A percentile compares a stretch with the other conserved stretches of the same genome.
Evolutionary conservation across 176 grass and related monocot genomes (phyloP).

Genomic region (Elaeis guineensis): DNA sequence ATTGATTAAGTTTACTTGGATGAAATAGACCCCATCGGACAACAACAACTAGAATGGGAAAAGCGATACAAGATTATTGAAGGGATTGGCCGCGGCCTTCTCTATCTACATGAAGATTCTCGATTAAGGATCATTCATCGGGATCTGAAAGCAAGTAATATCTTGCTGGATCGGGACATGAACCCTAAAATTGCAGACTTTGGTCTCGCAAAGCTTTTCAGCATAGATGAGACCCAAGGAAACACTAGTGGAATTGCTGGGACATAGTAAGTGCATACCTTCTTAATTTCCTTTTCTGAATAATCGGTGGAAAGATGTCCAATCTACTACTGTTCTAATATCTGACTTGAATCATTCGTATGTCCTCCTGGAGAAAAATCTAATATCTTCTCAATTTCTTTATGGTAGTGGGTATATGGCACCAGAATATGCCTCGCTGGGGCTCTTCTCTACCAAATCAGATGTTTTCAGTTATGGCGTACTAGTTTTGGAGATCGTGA

Average conservation of each 20-base stretch:
- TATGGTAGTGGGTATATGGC: slow-evolving; percentile 49
- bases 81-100: too few species aligned
- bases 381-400: too few species aligned
- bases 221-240: neutral
- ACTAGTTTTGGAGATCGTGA: slow-evolving; percentile 52
- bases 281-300: neutral
- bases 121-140: too few species aligned
- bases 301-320: too few species aligned
- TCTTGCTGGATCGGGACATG: slow-evolving; percentile 10
- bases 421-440: slow-evolving; percentile 50
- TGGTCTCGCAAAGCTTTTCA: slow-evolving; percentile 12
- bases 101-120: too few species aligned
- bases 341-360: too few species aligned
- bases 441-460: slow-evolving; percentile 50
- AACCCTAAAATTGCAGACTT: slow-evolving; percentile 6
- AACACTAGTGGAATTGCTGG: slow-evolving; percentile 3
- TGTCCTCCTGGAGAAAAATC: neutral
- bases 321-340: too few species aligned
- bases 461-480: slow-evolving; percentile 50
- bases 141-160: neutral
- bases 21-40: neutral
- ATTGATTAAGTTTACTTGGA: slow-evolving; percentile 22
- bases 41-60: too few species aligned
- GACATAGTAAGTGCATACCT: neutral
- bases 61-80: too few species aligned